These are phyloP conservation scores for Entomortierella chlamydospora DNA, from an alignment of 192 early-diverging fungal genomes.

Conservation along the genomic window DNA sequence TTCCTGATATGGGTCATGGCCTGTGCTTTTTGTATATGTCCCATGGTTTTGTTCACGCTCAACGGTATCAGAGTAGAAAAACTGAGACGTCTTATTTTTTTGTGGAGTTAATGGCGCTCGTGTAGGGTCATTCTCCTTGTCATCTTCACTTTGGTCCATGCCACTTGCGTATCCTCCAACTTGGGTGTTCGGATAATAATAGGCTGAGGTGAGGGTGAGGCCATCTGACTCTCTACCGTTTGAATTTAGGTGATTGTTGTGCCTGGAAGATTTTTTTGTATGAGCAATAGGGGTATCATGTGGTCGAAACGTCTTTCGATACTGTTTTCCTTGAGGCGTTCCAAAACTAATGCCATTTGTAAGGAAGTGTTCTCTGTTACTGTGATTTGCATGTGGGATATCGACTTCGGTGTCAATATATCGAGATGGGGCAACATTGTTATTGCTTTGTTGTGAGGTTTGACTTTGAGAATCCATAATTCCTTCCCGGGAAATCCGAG, in stretches of 20 bases:
- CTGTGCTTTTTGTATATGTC: too few species aligned
- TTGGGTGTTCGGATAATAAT: constrained; percentile 4
- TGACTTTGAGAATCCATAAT: neutral
- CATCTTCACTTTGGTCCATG: neutral
- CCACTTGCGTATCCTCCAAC: constrained; percentile 3
- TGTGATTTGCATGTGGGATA: neutral
- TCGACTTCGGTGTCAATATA: constrained; percentile 27
- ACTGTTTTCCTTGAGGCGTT: constrained; percentile 21
- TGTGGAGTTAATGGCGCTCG: neutral
- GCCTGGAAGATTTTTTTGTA: neutral
- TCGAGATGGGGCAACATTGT: neutral
- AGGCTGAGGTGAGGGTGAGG: constrained; percentile 3
- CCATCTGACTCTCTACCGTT: constrained; percentile 15
- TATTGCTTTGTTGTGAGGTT: neutral
- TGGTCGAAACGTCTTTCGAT: constrained; percentile 18
- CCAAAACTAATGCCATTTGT: constrained; percentile 1
- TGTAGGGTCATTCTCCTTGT: constrained; percentile 3
- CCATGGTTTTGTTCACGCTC: neutral
- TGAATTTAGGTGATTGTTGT: neutral
- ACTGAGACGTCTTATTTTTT: neutral
- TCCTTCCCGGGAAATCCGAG: constrained; percentile 4
- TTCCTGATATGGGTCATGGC: too few species aligned
- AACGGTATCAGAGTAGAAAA: neutral
- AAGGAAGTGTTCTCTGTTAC: neutral
- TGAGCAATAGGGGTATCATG: constrained; percentile 34